phyloP scores from a whole-genome alignment of 768 basidiomycete species.

The Pisolithus microcarpus region DNA sequence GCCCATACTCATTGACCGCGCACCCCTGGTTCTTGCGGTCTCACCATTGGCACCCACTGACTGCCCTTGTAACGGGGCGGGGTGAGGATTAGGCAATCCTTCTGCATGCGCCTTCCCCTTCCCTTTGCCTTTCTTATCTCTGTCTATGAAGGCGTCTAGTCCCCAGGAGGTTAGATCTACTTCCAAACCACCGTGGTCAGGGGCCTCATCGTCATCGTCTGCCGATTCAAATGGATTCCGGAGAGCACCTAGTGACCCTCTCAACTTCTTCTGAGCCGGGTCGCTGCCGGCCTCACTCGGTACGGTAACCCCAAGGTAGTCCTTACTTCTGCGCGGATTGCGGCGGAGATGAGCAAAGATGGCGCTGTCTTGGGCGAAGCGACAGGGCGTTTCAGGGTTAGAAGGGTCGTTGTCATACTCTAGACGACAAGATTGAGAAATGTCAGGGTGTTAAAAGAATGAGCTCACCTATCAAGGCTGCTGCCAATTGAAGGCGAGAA shows the following conservation, averaged over 20 bases:
- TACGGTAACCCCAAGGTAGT: conserved; percentile 61
- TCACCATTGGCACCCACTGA: conserved; percentile 40
- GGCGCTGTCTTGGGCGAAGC: conserved; percentile 75
- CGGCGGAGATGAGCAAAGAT: conserved; percentile 76
- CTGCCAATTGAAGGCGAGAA: conserved; percentile 81
- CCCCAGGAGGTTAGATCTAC: conserved; percentile 84
- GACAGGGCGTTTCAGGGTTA: conserved; percentile 53
- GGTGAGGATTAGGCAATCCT: conserved; percentile 40
- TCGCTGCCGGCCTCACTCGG: conserved; percentile 57
- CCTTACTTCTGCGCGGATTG: conserved; percentile 46
- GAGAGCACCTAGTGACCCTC: conserved; percentile 54
- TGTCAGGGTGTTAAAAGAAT: not conserved
- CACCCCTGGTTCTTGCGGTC: conserved; percentile 32
- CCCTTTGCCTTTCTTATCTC: conserved; percentile 50
- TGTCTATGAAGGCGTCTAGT: conserved; percentile 66
- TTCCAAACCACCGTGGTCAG: conserved; percentile 48
- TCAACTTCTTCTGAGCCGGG: conserved; percentile 42
- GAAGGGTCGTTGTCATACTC: conserved; percentile 87
- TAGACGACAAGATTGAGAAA: conserved; percentile 23
- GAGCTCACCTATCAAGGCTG: conserved; percentile 70
- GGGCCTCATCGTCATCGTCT: conserved; percentile 46
- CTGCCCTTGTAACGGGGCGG: conserved; percentile 30
- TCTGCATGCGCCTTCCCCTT: conserved; percentile 34
- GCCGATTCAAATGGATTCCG: conserved; percentile 72
- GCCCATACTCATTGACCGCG: conserved; percentile 63